A percentile compares a stretch with the other conserved stretches of the same genome.
phyloP scores from a whole-genome alignment of 2,329 filamentous ascomycete species.

The Rutstroemia sp. region DNA sequence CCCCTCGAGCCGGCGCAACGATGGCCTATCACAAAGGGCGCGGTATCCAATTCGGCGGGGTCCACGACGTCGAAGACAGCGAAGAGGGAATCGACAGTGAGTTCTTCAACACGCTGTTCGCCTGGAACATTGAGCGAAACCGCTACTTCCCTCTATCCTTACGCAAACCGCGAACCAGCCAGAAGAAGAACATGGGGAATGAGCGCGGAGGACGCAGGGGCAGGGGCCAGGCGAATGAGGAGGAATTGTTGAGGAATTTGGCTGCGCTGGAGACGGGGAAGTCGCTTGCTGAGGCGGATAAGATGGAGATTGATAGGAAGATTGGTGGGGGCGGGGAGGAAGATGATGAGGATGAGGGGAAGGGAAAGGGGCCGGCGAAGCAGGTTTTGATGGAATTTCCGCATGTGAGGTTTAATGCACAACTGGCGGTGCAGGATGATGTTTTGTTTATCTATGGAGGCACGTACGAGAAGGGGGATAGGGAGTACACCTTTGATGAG shows the following conservation, averaged over 20 bases:
- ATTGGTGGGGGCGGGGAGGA: constrained; percentile 40
- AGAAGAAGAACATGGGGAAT: constrained; percentile 51
- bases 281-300: constrained; percentile 46
- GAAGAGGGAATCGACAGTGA: constrained; percentile 96
- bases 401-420: constrained; percentile 84
- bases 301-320: constrained; percentile 41
- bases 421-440: constrained; percentile 85
- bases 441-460: constrained; percentile 91
- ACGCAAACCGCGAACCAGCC: constrained; percentile 62
- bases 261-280: constrained; percentile 75
- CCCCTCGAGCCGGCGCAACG: constrained; percentile 77
- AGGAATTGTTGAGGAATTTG: constrained; percentile 80
- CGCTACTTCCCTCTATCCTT: constrained; percentile 81
- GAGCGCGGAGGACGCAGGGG: constrained; percentile 56
- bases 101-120: constrained; percentile 88
- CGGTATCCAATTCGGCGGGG: constrained; percentile 88
- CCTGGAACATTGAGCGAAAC: constrained; percentile 94
- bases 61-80: constrained; percentile 84
- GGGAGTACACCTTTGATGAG: constrained; percentile 94
- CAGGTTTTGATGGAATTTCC: constrained; percentile 75
- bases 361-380: constrained; percentile 44
- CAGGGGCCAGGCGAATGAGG: constrained; percentile 84
- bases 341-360: constrained; percentile 40
- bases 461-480: constrained; percentile 89
- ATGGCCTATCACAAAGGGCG: constrained; percentile 93